Percentiles rank a stretch among this genome's conserved stretches.
phyloP scores from a whole-genome alignment of 1,284 basidiomycete genomes.

The Meira nashicola region DNA sequence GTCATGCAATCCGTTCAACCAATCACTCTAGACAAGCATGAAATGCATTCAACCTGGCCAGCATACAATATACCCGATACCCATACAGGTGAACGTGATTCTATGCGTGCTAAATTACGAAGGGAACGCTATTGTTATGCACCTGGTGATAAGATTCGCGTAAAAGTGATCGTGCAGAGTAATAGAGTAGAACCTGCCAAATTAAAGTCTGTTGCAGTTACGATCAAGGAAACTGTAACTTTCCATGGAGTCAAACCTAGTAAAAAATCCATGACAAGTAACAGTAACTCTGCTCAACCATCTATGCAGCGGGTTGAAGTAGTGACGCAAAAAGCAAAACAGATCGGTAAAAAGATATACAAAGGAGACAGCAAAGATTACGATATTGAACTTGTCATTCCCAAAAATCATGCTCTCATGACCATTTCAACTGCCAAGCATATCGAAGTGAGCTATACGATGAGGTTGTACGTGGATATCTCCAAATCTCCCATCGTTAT shows the following conservation, averaged over 20 bases:
- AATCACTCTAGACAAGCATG: constrained; percentile 49
- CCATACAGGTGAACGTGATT: constrained; percentile 9
- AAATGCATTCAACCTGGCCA: constrained; percentile 49
- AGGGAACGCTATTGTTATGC: constrained; percentile 40
- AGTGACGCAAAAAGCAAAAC: constrained; percentile 35
- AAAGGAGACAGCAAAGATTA: constrained; percentile 45
- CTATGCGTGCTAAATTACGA: constrained; percentile 14
- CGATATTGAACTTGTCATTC: constrained; percentile 37
- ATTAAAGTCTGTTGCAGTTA: constrained; percentile 38
- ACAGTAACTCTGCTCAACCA: constrained; percentile 19
- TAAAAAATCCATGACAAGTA: constrained; percentile 12
- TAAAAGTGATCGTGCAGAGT: constrained; percentile 36
- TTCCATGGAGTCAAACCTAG: constrained; percentile 31
- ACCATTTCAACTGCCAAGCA: constrained; percentile 48
- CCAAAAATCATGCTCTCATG: constrained; percentile 46
- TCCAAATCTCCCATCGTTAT: constrained; percentile 46
- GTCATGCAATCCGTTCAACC: constrained; percentile 42
- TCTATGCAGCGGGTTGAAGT: constrained; percentile 31
- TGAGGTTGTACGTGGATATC: constrained; percentile 43
- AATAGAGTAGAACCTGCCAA: constrained; percentile 36
- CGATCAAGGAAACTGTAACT: constrained; percentile 45
- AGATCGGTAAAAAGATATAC: constrained; percentile 46
- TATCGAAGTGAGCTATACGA: constrained; percentile 46
- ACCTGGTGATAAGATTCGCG: constrained; percentile 36
- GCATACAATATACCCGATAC: constrained; percentile 28